Evolutionary conservation across 2,329 filamentous ascomycete genomes (phyloP), one percentile per base, ranked within the genome.

Genomic region (Cladophialophora exuberans): DNA sequence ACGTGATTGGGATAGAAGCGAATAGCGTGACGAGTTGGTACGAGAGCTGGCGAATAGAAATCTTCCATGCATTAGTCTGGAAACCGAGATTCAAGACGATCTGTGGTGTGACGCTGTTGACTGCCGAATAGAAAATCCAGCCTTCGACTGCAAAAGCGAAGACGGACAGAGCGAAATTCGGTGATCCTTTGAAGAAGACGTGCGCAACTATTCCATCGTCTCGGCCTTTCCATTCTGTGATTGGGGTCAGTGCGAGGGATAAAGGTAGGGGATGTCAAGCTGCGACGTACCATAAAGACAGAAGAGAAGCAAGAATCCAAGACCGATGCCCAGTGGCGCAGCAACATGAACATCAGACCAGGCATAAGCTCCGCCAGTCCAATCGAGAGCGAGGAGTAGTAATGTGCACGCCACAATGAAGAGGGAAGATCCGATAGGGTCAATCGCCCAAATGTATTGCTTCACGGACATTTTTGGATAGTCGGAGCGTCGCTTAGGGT

Each of bases 81-180:
- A 78, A 81, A 3, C 78, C 78, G 3, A 81, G 70, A 55, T 80
- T 71, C 3, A 80, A 70, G 2, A 76, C 69, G 43, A 81, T 74
- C 52, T 79, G 74, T 1, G 78, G 77, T 1, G 77, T 77, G 44
- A 80, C 68, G 18, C 74, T 74, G 65, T 80, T 80, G 54, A 81
- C 76, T 1, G 78, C 79, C 51, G 73, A 76, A 66, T 80, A 81
- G 64, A 81, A 83, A 51, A 83, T 80, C 80, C 80, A 83, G 11
- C 80, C 80, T 66, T 83, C 80, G 28, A 83, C 77, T 2, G 77
- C 76, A 57, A 83, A 83, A 3, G 80, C 80, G 63, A 82, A 81
- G 7, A 78, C 74, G 1, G 79, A 76, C 3, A 82, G 73, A 6
- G 72, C 75, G 61, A 83, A 83, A 63, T 83, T 83, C 10, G 76